These are phyloP conservation scores for Orbilia brochopaga DNA, from an alignment of 2,329 filamentous ascomycete species.

Conservation along the genomic window DNA sequence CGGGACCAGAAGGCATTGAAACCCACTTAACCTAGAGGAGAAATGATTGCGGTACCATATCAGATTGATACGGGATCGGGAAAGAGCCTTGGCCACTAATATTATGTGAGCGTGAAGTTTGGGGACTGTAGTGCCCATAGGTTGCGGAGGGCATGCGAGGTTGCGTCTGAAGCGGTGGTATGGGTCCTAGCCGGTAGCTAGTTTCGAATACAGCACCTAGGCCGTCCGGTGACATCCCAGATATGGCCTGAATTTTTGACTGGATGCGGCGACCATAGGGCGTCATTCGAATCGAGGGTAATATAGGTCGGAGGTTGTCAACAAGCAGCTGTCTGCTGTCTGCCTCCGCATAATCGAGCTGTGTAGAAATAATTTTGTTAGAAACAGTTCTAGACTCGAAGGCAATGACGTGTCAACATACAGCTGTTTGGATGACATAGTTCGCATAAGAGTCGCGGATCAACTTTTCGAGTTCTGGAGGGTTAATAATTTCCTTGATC, in stretches of 20 bases:
- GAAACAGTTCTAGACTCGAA: conserved; percentile 39
- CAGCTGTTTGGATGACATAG: conserved; percentile 94
- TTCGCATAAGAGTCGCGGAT: conserved; percentile 94
- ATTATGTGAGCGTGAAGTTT: conserved; percentile 39
- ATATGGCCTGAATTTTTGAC: conserved; percentile 73
- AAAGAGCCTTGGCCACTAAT: conserved; percentile 23
- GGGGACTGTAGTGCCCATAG: conserved; percentile 37
- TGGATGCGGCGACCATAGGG: conserved; percentile 93
- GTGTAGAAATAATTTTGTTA: conserved; percentile 11
- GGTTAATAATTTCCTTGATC: conserved; percentile 77
- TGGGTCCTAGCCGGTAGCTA: conserved; percentile 39
- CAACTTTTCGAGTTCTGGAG: conserved; percentile 81
- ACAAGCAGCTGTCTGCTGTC: conserved; percentile 76
- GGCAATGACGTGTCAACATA: conserved; percentile 11
- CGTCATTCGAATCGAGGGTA: conserved; percentile 84
- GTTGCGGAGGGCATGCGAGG: conserved; percentile 46
- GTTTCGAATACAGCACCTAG: conserved; percentile 46
- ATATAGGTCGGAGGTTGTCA: conserved; percentile 81
- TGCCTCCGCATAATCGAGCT: conserved; percentile 77
- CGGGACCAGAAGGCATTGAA: neutral
- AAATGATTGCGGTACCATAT: conserved; percentile 43
- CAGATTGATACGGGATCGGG: conserved; percentile 34
- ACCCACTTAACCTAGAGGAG: conserved; percentile 24
- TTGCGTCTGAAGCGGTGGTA: conserved; percentile 43
- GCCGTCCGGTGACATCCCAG: conserved; percentile 44